Evolutionary conservation across 1,284 basidiomycete species (phyloP).

Genomic region (Coniferiporia weirii): DNA sequence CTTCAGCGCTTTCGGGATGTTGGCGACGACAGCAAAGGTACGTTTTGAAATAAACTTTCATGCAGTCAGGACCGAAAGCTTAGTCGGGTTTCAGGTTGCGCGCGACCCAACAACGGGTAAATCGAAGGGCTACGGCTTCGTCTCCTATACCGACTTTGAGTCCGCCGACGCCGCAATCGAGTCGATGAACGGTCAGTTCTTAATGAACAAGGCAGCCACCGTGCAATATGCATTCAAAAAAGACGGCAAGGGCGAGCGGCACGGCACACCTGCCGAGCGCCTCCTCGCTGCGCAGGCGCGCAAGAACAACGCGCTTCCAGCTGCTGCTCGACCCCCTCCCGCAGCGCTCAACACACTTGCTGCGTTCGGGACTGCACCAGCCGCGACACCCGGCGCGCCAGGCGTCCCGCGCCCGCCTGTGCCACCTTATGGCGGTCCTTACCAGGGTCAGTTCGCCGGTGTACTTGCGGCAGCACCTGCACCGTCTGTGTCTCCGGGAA

Average conservation of each 20-base stretch:
- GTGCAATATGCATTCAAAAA: constrained; percentile 99
- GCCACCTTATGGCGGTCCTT: constrained; percentile 35
- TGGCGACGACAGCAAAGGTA: constrained; percentile 94
- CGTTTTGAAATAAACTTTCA: background rate
- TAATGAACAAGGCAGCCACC: constrained; percentile 96
- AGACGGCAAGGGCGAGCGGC: constrained; percentile 96
- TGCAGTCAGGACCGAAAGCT: constrained; percentile 15
- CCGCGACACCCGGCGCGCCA: constrained; percentile 1
- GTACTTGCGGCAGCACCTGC: constrained; percentile 64
- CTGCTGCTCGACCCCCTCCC: constrained; percentile 60
- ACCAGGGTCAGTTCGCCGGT: constrained; percentile 87
- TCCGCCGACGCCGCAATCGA: constrained; percentile 95
- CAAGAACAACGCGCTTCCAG: constrained; percentile 87
- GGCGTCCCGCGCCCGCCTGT: constrained; percentile 20
- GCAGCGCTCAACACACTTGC: constrained; percentile 68
- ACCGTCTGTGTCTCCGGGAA: constrained; percentile 61
- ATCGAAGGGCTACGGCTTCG: constrained; percentile 96
- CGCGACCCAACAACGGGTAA: constrained; percentile 80
- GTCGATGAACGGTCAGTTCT: constrained; percentile 94
- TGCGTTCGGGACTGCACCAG: constrained; percentile 26
- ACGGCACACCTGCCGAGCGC: constrained; percentile 93
- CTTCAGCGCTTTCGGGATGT: constrained; percentile 89
- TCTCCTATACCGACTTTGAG: constrained; percentile 96
- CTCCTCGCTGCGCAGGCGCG: constrained; percentile 92
- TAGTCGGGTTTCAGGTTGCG: constrained; percentile 61